Evolutionary conservation across 2,329 filamentous ascomycete species (phyloP).

Genomic region (Fusarium protoensiforme): DNA sequence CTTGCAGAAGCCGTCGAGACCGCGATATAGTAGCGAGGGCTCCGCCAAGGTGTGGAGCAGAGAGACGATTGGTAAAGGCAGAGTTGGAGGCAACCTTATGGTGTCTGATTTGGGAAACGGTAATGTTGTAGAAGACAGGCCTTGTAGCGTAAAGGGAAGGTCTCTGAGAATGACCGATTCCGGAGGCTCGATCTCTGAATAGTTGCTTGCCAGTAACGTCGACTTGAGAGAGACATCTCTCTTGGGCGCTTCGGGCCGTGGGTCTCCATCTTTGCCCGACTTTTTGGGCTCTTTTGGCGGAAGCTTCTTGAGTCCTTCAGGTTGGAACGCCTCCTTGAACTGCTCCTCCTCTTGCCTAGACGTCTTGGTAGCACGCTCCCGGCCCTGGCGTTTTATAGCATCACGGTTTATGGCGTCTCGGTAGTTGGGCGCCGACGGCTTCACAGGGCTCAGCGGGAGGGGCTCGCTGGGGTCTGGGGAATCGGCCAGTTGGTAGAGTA

Average conservation of each 20-base stretch:
- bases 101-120: conserved; percentile 76
- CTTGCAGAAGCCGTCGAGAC: conserved; percentile 83
- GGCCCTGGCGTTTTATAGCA: conserved; percentile 50
- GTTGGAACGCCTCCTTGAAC: conserved; percentile 65
- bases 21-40: conserved; percentile 90
- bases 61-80: conserved; percentile 87
- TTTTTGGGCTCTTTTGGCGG: conserved; percentile 54
- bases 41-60: conserved; percentile 91
- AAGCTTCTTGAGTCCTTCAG: conserved; percentile 60
- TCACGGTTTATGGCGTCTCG: conserved; percentile 52
- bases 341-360: conserved; percentile 60
- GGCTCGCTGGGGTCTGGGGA: conserved; percentile 67
- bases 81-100: conserved; percentile 79
- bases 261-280: conserved; percentile 50
- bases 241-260: conserved; percentile 47
- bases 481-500: conserved; percentile 86
- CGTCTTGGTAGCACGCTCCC: conserved; percentile 49
- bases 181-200: conserved; percentile 67
- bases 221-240: conserved; percentile 68
- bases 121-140: conserved; percentile 86
- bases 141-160: conserved; percentile 92
- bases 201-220: conserved; percentile 66
- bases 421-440: conserved; percentile 52
- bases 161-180: conserved; percentile 79
- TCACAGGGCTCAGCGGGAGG: conserved; percentile 57